These are phyloP conservation scores for Pichia kudriavzevii DNA, from an alignment of 1,139 yeast species.

Conservation along the genomic window DNA sequence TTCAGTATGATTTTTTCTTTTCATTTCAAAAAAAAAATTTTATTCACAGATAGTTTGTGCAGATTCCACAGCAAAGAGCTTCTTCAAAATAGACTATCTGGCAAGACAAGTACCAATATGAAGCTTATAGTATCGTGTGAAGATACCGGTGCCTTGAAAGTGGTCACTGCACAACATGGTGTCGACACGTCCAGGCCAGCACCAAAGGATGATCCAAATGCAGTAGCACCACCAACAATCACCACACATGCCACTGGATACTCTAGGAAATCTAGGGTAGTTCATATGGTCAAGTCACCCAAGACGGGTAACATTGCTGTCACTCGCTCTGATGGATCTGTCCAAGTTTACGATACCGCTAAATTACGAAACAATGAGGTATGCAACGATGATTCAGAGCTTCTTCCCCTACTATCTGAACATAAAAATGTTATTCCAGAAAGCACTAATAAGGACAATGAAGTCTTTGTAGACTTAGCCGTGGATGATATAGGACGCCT, in stretches of 20 bases:
- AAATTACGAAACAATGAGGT: constrained; percentile 3
- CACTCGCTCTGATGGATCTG: constrained; percentile 36
- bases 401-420: constrained; percentile 8
- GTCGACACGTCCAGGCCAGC: constrained; percentile 54
- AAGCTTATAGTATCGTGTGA: constrained; percentile 47
- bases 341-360: constrained; percentile 19
- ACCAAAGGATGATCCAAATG: constrained; percentile 4
- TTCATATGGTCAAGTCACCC: constrained; percentile 21
- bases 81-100: too few relatives aligned
- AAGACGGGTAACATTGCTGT: constrained; percentile 32
- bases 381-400: constrained; percentile 1
- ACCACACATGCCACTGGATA: constrained; percentile 9
- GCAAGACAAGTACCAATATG: constrained; percentile 32
- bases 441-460: constrained; percentile 7
- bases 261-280: constrained; percentile 21
- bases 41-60: too few relatives aligned
- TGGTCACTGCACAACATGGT: constrained; percentile 48
- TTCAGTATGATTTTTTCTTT: constrained; percentile 3
- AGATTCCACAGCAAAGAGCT: too few relatives aligned
- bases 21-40: too few relatives aligned
- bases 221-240: constrained; percentile 5
- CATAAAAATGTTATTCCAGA: constrained; percentile 7
- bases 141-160: constrained; percentile 51
- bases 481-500: constrained; percentile 19
- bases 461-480: constrained; percentile 22